Conservation (phyloP, 140 eudicot species). For the Cichorium intybus region DNA sequence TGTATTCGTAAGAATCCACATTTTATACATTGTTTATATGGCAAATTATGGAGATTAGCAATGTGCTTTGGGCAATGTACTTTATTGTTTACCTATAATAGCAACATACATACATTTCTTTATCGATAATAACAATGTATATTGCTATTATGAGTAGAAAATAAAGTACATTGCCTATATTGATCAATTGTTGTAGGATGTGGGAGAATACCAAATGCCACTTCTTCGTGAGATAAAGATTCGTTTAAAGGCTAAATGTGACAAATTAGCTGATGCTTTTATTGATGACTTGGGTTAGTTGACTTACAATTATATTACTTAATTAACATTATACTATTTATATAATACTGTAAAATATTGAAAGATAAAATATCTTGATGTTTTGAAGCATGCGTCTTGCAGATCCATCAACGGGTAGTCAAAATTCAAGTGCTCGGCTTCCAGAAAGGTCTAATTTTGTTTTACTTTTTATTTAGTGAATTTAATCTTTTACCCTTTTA, state of each 20-base stretch:
- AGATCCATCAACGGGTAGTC: slow-evolving; percentile 62
- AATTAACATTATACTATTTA: not conserved
- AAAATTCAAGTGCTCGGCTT: slow-evolving; percentile 73
- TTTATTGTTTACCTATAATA: no score
- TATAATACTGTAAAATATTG: not conserved
- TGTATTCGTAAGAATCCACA: not conserved
- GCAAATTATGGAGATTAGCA: no score
- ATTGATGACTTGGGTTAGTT: slow-evolving; percentile 74
- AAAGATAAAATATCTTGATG: not conserved
- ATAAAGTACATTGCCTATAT: no score
- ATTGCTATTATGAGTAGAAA: no score
- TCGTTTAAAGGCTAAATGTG: slow-evolving; percentile 81
- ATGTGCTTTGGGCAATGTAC: no score
- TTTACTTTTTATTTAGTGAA: no score
- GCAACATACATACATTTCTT: no score
- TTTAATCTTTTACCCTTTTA: no score
- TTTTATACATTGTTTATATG: not conserved
- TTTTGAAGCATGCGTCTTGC: slow-evolving; percentile 14
- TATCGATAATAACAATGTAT: no score
- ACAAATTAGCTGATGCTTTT: slow-evolving; percentile 75
- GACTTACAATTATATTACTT: not conserved
- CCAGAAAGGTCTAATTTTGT: slow-evolving; percentile 72
- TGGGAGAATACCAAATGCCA: slow-evolving; percentile 78
- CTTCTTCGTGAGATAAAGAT: slow-evolving; percentile 79
- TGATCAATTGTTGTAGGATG: slow-evolving; percentile 52